Percentiles rank a stretch among this genome's conserved stretches.
Conservation (phyloP, 2,329 filamentous ascomycete genomes). For the Septoria petroselini region DNA sequence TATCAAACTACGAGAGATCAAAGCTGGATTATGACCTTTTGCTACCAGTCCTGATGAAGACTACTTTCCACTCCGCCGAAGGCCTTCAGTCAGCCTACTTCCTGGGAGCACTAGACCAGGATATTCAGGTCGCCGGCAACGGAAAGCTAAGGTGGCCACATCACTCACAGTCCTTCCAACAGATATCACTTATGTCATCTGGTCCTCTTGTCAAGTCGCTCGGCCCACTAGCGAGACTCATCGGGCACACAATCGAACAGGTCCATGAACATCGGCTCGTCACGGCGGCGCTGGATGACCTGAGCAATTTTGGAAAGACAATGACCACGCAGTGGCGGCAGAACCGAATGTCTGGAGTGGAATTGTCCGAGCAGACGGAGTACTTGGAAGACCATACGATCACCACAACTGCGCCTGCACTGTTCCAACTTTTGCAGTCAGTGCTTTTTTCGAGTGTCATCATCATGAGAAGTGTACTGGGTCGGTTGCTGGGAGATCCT, state of each 20-base stretch:
- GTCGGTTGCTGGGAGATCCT: conserved; percentile 59
- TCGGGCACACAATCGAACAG: conserved; percentile 62
- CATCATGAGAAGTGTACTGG: conserved; percentile 69
- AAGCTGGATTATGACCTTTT: conserved; percentile 65
- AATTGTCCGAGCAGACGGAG: conserved; percentile 62
- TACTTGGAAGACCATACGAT: conserved; percentile 64
- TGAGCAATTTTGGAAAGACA: conserved; percentile 64
- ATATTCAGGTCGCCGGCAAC: conserved; percentile 56
- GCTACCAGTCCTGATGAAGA: conserved; percentile 65
- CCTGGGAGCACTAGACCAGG: conserved; percentile 64
- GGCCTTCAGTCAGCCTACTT: conserved; percentile 77
- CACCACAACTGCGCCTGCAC: conserved; percentile 61
- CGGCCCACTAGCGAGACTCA: conserved; percentile 64
- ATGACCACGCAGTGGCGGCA: conserved; percentile 70
- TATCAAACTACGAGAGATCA: conserved; percentile 59
- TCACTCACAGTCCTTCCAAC: conserved; percentile 57
- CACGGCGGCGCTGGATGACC: conserved; percentile 57
- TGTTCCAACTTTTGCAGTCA: conserved; percentile 74
- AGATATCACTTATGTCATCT: conserved; percentile 57
- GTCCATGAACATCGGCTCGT: conserved; percentile 51
- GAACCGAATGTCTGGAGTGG: conserved; percentile 70
- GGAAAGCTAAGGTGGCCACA: conserved; percentile 62
- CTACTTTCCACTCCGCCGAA: conserved; percentile 66
- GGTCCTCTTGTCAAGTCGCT: conserved; percentile 64
- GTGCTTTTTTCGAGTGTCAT: conserved; percentile 73